Base-by-base conservation (phyloP, 1,284 basidiomycete species). In the Testicularia cyperi region DNA sequence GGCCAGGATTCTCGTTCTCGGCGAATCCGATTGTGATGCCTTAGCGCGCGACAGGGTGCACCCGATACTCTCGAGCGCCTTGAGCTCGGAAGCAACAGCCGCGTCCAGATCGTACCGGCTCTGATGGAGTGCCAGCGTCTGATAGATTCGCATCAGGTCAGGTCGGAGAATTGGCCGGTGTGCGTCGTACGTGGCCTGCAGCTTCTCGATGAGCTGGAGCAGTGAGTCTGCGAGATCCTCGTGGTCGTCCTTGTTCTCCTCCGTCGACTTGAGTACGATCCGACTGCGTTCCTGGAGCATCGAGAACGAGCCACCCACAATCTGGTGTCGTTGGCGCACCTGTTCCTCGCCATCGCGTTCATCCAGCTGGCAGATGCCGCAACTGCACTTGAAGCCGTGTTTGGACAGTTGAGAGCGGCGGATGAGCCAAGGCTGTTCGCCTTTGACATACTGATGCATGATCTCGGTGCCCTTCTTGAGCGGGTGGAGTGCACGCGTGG, bases 401-500 rank as follows among this genome's bases (percentile, higher is more conserved):
- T 75, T 76, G 39, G 53, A 46, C 12, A 75, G 56, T 45, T 68
- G 65, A 15, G 65, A 52, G 12, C 57, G 55, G 10, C 74, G 63
- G 32, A 64, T 42, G 12, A 53, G 28, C 47, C 62, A 74, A 12
- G 73, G 53, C 36, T 64, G 52, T 36, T 72, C 71, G 19, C 74
- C 74, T 14, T 57, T 63, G 25, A 75, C 72, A 41, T 76, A 76
- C 41, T 70, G 71, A 45, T 76, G 74, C 54, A 68, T 62, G 57
- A 76, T 72, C 55, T 76, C 71, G 12, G 65, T 70, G 9, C 72
- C 72, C 22, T 46, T 39, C 9, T 38, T 35, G n/a, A 76, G 52
- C 9, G 53, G 49, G 24, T 66, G 64, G 20, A 76, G 49, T 1
- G 74, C 69, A 15, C 70, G 62, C 18, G 72, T 74, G 24, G 67